Base-by-base conservation (phyloP, 2,329 filamentous ascomycete species). In the Cladosporium halotolerans region DNA sequence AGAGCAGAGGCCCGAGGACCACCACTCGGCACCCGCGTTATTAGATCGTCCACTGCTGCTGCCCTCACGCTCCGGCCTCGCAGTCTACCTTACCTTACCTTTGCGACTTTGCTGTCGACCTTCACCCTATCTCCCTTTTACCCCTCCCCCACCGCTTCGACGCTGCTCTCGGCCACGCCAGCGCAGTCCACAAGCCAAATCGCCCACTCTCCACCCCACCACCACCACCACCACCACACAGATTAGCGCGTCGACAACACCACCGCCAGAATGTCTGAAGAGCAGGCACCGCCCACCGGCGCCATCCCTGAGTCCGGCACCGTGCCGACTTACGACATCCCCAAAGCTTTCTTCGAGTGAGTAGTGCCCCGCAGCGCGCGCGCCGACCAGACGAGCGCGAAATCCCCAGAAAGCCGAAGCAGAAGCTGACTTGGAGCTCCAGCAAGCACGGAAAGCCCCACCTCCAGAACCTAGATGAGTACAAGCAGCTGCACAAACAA, bases 271-370 rank as follows among this genome's bases (percentile, higher is more conserved):
- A 76, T 76, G 73, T 75, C 73, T 57, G 73, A 76, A 60, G 73
- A 73, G 57, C 57, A 66, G 38, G 67, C 71, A 61, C 72, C 72
- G 32, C 56, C 62, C 54, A 55, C 57, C 46, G 53, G 45, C 45
- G 84, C 87, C 64, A 86, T 90, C 64, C 77, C 79, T 57, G 87
- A 90, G 77, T 85, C 86, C 66, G 86, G 89, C 71, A 73, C 84
- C 67, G 85, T 89, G 62, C 84, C 88, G 71, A 90, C 86, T 16
- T 89, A 74, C 71, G 76, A 81, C 66, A 78, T 83, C 46, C 81
- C 81, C 57, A 72, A 81, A 58, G 73, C 73, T n/a, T 78, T 78
- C 67, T 70, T 73, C 64, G 69, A 75, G 68, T 70, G 56, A 62
- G 68, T 63, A 7, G 14, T 33, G 19, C 53, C 47, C 38, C 18